Evolutionary conservation across 2,329 filamentous ascomycete species (phyloP), one percentile per base, ranked within the genome.

Genomic region (Cercospora berteroae): DNA sequence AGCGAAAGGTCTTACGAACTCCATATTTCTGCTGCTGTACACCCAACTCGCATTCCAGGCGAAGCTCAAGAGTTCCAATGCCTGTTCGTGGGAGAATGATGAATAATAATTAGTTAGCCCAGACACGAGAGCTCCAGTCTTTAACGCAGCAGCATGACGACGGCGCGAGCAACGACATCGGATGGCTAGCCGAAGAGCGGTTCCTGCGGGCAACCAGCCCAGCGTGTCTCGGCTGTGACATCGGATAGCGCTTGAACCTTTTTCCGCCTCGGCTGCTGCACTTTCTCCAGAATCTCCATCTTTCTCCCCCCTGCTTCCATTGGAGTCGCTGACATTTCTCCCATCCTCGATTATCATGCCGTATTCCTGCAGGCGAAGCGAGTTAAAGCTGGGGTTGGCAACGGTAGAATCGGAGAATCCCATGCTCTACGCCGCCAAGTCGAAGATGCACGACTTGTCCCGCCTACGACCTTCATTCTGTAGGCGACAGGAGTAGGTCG

Each of bases 1-100:
- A 56, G 70, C 67, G 39, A 72, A 67, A 10, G 68, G 67, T 61
- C 68, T 65, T 60, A 70, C 68, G 44, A 71, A 68, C 39, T 74
- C 72, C 71, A 74, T 74, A 58, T 12, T 27, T 10, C n/a, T 55
- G 48, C 12, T 63, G 60, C 60, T 56, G 52, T 23, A 8, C 25
- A 23, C 23, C 7, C 52, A 57, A 20, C 12, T 57, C 25, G 52
- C 52, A 57, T 16, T 29, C 52, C n/a, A 57, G 23, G n/a, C 25
- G 13, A 57, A 57, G 52, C 52, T 29, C 16, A 57, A 8, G 31
- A 13, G 10, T 5, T 25, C 20, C 44, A 50, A 50, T 23, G 44
- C 18, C 20, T 50, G 44, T 50, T 50, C 20, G 44, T 50, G 44
- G 10, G 13, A 50, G 6, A 7, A 9, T 48, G 44, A 50, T 13